Evolutionary conservation across 139 green algal genomes (phyloP).

Genomic region (Chlorella sorokiniana): DNA sequence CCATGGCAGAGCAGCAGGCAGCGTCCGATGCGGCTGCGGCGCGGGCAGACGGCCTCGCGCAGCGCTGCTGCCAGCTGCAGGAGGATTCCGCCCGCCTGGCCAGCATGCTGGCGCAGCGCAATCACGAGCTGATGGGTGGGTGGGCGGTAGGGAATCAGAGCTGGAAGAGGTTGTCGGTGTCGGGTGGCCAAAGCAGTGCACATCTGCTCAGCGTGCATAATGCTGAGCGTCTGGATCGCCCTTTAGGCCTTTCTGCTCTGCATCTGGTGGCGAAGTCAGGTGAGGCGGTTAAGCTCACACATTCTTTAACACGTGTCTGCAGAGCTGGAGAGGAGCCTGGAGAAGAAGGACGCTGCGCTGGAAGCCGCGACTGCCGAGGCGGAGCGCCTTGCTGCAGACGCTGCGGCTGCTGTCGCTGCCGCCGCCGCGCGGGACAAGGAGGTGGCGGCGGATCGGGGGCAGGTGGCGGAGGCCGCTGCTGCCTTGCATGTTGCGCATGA

Average conservation of each 20-base stretch:
- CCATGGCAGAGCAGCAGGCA: too few species aligned
- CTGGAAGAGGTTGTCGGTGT: too few species aligned
- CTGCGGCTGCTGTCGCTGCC: too few species aligned
- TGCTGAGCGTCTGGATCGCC: too few species aligned
- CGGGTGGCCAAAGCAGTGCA: too few species aligned
- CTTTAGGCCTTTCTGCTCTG: too few species aligned
- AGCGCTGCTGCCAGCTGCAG: conserved; percentile 26
- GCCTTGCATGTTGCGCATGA: conserved; percentile 25
- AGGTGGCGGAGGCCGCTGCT: conserved; percentile 13
- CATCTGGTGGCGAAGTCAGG: background rate
- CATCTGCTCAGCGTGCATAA: too few species aligned
- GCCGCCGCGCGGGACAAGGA: too few species aligned
- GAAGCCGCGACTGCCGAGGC: too few species aligned
- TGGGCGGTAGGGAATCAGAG: too few species aligned
- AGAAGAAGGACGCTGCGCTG: conserved; percentile 5
- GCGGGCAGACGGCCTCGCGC: background rate
- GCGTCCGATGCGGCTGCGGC: background rate
- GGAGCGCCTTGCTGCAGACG: too few species aligned
- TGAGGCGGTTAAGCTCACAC: background rate
- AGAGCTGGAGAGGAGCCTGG: conserved; percentile 19
- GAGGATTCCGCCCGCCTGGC: conserved; percentile 1
- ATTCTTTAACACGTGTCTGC: background rate
- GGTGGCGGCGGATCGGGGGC: background rate
- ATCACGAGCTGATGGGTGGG: conserved; percentile 31
- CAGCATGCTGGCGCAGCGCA: conserved; percentile 22